Conservation (phyloP, 2,329 filamentous ascomycete species). For the Penicillium sp. region DNA sequence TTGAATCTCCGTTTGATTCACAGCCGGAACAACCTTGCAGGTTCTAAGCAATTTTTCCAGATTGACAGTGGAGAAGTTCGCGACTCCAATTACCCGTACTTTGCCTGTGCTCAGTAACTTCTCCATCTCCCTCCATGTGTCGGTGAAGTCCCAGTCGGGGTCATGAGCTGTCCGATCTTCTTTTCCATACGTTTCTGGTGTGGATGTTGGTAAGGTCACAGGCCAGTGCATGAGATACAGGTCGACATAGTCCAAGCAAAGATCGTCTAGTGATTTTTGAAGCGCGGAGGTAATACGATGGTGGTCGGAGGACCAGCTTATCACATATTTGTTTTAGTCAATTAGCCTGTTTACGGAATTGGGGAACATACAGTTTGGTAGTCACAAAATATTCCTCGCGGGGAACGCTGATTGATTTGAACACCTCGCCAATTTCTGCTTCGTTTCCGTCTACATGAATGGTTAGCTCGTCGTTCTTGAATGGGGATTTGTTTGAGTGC, state of each 20-base stretch:
- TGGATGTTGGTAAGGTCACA: conserved; percentile 20
- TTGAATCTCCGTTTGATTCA: conserved; percentile 41
- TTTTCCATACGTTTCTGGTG: conserved; percentile 13
- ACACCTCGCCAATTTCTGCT: conserved; percentile 60
- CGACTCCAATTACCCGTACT: conserved; percentile 27
- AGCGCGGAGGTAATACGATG: conserved; percentile 60
- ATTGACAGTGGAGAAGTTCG: conserved; percentile 22
- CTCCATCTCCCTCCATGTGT: conserved; percentile 58
- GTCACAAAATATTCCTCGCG: conserved; percentile 62
- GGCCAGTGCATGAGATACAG: conserved; percentile 31
- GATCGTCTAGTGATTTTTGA: conserved; percentile 14
- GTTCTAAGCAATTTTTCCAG: conserved; percentile 12
- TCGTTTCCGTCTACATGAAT: conserved; percentile 53
- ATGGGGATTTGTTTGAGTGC: not conserved
- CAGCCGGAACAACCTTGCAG: conserved; percentile 21
- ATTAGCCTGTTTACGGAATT: conserved; percentile 27
- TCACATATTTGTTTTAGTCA: conserved; percentile 60
- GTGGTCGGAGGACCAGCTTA: conserved; percentile 65
- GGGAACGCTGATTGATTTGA: conserved; percentile 61
- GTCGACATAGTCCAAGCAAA: conserved; percentile 15
- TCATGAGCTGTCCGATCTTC: conserved; percentile 54
- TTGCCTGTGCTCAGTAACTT: conserved; percentile 16
- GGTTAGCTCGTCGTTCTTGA: not conserved
- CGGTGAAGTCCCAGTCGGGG: conserved; percentile 71
- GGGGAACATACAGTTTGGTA: conserved; percentile 51